Conservation (phyloP, 2,329 filamentous ascomycete species). For the Zalaria sp. region DNA sequence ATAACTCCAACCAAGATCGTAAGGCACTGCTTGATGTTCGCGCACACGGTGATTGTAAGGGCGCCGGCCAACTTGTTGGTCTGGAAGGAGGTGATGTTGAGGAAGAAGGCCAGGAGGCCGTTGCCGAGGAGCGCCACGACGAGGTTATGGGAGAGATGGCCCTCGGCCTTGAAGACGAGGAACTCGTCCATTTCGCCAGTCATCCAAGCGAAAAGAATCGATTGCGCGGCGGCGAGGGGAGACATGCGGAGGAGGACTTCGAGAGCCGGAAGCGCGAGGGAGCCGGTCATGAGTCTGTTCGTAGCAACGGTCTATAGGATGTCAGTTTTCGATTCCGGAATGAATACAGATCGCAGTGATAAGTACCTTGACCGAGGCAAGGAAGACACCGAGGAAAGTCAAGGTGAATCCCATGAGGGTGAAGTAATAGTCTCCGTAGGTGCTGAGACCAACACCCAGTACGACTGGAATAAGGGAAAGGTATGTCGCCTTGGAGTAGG, state of each 20-base stretch:
- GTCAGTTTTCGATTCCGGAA: background rate
- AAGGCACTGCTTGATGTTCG: slow-evolving; percentile 23
- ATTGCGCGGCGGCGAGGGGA: slow-evolving; percentile 44
- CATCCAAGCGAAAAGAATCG: slow-evolving; percentile 35
- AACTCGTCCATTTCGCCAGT: slow-evolving; percentile 33
- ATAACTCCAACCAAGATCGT: slow-evolving; percentile 23
- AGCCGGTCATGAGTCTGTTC: slow-evolving; percentile 50
- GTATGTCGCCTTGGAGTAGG: slow-evolving; percentile 43
- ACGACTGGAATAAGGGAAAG: slow-evolving; percentile 47
- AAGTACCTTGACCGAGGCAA: slow-evolving; percentile 28
- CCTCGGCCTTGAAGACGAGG: slow-evolving; percentile 8
- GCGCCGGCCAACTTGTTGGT: slow-evolving; percentile 24
- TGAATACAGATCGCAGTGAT: background rate
- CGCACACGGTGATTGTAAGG: slow-evolving; percentile 21
- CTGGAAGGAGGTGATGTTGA: slow-evolving; percentile 24
- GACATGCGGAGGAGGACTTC: slow-evolving; percentile 51
- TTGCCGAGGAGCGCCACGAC: slow-evolving; percentile 16
- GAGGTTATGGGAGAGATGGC: slow-evolving; percentile 11
- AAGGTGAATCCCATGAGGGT: slow-evolving; percentile 34
- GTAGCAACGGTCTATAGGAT: slow-evolving; percentile 39
- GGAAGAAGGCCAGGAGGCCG: slow-evolving; percentile 18
- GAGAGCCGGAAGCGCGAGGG: slow-evolving; percentile 41
- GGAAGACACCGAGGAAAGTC: slow-evolving; percentile 23
- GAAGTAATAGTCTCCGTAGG: slow-evolving; percentile 49
- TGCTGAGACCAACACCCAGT: slow-evolving; percentile 44